Percentiles rank a stretch among this genome's conserved stretches.
Conservation (phyloP, 1,284 basidiomycete species). For the Cutaneotrichosporon mucoides region DNA sequence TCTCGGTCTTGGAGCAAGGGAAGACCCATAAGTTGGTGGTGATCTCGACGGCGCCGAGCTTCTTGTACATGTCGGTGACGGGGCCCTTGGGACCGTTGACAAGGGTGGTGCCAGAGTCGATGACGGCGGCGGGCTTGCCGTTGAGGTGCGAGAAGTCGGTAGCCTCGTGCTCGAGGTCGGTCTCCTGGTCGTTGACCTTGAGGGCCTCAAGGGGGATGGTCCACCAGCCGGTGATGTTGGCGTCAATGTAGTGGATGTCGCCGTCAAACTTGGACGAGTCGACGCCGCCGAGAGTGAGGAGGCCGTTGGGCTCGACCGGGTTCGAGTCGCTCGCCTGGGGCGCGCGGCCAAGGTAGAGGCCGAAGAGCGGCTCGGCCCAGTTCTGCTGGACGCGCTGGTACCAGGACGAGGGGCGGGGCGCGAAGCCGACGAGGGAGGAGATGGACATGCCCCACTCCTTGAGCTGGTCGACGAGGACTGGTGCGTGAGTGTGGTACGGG, state of each 20-base stretch:
- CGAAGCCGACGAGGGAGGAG: slow-evolving; percentile 1
- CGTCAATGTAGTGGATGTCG: slow-evolving; percentile 5
- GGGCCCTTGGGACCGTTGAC: slow-evolving; percentile 4
- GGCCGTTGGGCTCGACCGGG: neutral
- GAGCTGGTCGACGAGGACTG: neutral
- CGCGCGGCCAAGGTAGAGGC: slow-evolving; percentile 66
- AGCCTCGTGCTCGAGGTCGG: neutral
- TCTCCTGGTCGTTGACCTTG: neutral
- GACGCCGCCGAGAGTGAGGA: slow-evolving; percentile 6
- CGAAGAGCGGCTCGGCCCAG: slow-evolving; percentile 66
- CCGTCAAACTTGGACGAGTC: slow-evolving; percentile 4
- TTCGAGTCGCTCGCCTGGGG: neutral
- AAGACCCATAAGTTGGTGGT: neutral
- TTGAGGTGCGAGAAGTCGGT: neutral
- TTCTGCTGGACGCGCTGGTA: slow-evolving; percentile 20
- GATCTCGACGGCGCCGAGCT: slow-evolving; percentile 4
- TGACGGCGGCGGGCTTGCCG: slow-evolving; percentile 2
- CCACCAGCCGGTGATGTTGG: slow-evolving; percentile 5
- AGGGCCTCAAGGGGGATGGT: slow-evolving; percentile 6
- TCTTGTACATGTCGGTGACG: slow-evolving; percentile 6
- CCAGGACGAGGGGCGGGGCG: slow-evolving; percentile 1
- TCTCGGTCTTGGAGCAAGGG: neutral
- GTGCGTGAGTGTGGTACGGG: neutral
- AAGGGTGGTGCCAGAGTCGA: slow-evolving; percentile 11
- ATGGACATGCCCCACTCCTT: neutral